Evolutionary conservation across 495 filamentous ascomycete species (phyloP), one percentile per base, ranked within the genome.

Genomic region (Trichoderma parareesei): DNA sequence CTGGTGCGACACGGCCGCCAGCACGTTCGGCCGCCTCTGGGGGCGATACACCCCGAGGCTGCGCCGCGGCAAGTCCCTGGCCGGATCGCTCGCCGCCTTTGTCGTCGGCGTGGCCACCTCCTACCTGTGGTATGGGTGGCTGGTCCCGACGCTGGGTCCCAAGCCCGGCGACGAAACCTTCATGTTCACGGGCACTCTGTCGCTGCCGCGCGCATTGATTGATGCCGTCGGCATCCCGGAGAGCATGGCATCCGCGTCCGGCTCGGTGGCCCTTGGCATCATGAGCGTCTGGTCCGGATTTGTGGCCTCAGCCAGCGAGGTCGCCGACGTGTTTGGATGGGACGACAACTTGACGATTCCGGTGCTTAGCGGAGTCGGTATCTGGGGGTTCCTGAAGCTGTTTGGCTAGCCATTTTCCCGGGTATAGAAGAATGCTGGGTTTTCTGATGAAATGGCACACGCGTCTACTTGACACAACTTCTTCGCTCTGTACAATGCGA

Each of bases 341-440:
- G 94, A 98, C 72, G 94, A 98, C 78, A 98, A 98, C 76, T 79
- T 98, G 66, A 96, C 93, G 43, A 98, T 98, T 74, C 94, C 94
- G 13, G 86, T 96, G 46, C 76, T 98, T 61, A 96, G 91, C 72
- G 91, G 92, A 14, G 72, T 95, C 16, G 93, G 94, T 9, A 86
- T 98, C 60, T 96, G 90, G 90, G 91, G 90, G 0, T 95, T 98
- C 73, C 78, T 98, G 72, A 97, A 93, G 79, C 72, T 93, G 49
- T 97, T 98, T 82, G 90, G 91, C 38, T 88, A 79, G 68, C 59
- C 35, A 27, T 35, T 35, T 55, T 43, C 38, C 40, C 40, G 14
- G 6, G n/a, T 49, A 49, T 49, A 20, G 43, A 46, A 46, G 43
- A n/a, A n/a, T 16, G 46, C 46, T 49, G 14, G 6, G 40, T 41